Percentiles rank a stretch among this genome's conserved stretches.
Evolutionary conservation across 345 rosid genomes (phyloP).

Genomic region (Ceriops tagal): DNA sequence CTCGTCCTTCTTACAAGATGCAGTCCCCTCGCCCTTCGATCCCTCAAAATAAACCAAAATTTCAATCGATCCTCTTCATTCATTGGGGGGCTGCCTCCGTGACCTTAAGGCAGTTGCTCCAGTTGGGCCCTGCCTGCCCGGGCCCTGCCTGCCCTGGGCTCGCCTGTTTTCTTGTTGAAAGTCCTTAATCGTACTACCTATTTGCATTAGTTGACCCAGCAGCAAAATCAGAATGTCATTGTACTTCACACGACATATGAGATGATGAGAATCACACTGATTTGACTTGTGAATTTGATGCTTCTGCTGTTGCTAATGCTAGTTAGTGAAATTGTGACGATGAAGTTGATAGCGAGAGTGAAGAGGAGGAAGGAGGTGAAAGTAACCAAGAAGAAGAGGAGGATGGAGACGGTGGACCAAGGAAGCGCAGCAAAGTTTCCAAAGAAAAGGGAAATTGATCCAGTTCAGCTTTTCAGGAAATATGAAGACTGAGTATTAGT

Average conservation of each 20-base stretch:
- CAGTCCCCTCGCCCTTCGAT: slow-evolving; percentile 44
- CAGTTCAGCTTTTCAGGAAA: slow-evolving; percentile 52
- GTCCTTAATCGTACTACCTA: slow-evolving; percentile 77
- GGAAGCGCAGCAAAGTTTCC: slow-evolving; percentile 64
- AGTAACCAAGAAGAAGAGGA: slow-evolving; percentile 36
- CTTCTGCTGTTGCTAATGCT: slow-evolving; percentile 66
- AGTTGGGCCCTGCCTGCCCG: slow-evolving; percentile 34
- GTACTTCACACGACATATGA: slow-evolving; percentile 36
- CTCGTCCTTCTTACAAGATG: slow-evolving; percentile 61
- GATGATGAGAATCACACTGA: slow-evolving; percentile 60
- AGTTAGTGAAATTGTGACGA: slow-evolving; percentile 37
- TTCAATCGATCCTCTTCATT: slow-evolving; percentile 44
- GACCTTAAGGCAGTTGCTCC: slow-evolving; percentile 55
- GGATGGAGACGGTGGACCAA: slow-evolving; percentile 40
- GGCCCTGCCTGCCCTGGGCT: slow-evolving; percentile 18
- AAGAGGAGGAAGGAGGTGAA: slow-evolving; percentile 27
- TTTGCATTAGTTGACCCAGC: slow-evolving; percentile 72
- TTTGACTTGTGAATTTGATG: slow-evolving; percentile 75
- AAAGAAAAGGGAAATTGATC: slow-evolving; percentile 37
- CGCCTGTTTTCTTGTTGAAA: slow-evolving; percentile 73
- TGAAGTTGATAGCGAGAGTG: slow-evolving; percentile 24
- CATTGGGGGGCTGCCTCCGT: slow-evolving; percentile 94
- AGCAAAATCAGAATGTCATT: slow-evolving; percentile 63
- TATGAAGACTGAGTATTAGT: slow-evolving; percentile 64
- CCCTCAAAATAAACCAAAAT: no score